Evolutionary conservation across 768 basidiomycete genomes (phyloP), one percentile per base, ranked within the genome.

Genomic region (Sarcomyxa edulis): DNA sequence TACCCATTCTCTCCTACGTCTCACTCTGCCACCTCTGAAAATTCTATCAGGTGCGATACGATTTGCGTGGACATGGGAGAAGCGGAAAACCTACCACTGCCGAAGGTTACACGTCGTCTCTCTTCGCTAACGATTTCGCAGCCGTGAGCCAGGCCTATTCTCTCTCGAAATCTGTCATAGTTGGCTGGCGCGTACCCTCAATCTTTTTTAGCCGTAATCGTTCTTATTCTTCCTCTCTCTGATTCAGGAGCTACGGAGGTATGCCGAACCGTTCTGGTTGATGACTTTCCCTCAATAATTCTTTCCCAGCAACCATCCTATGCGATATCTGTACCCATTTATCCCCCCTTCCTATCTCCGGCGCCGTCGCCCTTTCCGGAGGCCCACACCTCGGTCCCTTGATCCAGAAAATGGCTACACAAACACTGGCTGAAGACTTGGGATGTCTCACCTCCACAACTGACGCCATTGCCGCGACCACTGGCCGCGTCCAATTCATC

Each of bases 211-310:
- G 50, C 59, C 11, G 55, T 63, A 7, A 43, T 52, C 28, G 41
- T n/a, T n/a, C n/a, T n/a, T n/a, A n/a, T n/a, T n/a, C n/a, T n/a
- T n/a, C n/a, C n/a, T n/a, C n/a, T n/a, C n/a, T n/a, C n/a, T n/a
- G n/a, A n/a, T 32, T 15, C 42, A 61, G 56, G 60, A 60, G 56
- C 35, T 42, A 55, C 41, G 60, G 54, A 34, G 54, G 58, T 56
- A 27, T 32, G 56, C 39, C 23, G 18, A 12, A 18, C n/a, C 10
- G 27, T 15, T 6, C 10, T 18, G 26, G 7, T 11, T 19, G 6
- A 18, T 12, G 19, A 19, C 19, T 27, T 35, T 3, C 25, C 6
- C 12, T 10, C 8, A n/a, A 3, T 20, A 27, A 22, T 40, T 29
- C 33, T 41, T 36, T 42, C 4, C 28, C 26, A 57, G 59, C 50